Evolutionary conservation across 371 early-diverging fungal species (phyloP).

Genomic region (Fennellomyces sp.): DNA sequence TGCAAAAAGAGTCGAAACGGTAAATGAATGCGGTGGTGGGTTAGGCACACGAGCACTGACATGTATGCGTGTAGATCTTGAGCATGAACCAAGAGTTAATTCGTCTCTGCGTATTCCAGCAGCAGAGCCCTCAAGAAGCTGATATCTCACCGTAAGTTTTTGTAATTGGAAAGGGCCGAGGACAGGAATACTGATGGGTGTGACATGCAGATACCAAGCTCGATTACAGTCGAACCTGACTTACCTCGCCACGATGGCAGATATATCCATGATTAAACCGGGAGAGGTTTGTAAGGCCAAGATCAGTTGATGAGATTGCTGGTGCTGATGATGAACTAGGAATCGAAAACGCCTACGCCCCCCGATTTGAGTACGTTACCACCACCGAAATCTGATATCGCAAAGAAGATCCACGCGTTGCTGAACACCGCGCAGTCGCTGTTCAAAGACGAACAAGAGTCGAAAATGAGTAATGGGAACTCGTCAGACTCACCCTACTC

Average conservation of each 20-base stretch:
- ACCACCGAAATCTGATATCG: constrained; percentile 30
- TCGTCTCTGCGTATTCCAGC: constrained; percentile 47
- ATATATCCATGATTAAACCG: constrained; percentile 52
- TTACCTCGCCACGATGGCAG: constrained; percentile 61
- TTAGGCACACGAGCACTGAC: neutral
- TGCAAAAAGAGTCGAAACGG: constrained; percentile 42
- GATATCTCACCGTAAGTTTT: constrained; percentile 43
- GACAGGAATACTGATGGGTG: too few relatives aligned
- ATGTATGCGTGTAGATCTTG: constrained; percentile 30
- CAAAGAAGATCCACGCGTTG: constrained; percentile 36
- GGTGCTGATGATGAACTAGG: constrained; percentile 14
- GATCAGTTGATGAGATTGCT: neutral
- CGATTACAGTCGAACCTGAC: constrained; percentile 56
- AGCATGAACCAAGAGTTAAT: constrained; percentile 55
- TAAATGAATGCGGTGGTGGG: constrained; percentile 9
- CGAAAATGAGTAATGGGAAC: neutral
- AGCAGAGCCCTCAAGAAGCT: constrained; percentile 34
- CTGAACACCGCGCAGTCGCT: constrained; percentile 33
- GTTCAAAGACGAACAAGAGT: constrained; percentile 17
- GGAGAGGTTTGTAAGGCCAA: constrained; percentile 36
- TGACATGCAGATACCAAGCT: constrained; percentile 57
- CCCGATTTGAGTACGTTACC: constrained; percentile 50
- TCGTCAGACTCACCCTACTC: neutral
- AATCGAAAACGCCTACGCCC: constrained; percentile 33
- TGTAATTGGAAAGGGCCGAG: neutral